phyloP scores from a whole-genome alignment of 2,329 filamentous ascomycete species.

The Arthrinium phaeospermum region DNA sequence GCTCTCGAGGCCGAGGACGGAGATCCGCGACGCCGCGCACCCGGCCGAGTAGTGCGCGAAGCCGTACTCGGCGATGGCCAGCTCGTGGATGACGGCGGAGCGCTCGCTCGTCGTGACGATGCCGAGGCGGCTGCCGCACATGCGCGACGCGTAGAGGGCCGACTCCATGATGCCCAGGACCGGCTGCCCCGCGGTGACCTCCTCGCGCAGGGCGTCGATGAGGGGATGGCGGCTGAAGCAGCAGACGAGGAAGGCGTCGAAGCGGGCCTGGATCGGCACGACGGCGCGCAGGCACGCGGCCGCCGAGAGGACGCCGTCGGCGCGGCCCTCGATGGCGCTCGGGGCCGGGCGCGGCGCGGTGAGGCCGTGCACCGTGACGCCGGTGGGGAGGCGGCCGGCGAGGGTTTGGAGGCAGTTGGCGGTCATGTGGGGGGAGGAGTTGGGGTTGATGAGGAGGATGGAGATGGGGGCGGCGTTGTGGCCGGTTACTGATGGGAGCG shows the following conservation, averaged over 20 bases:
- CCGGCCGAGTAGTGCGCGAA: constrained; percentile 49
- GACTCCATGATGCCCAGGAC: constrained; percentile 59
- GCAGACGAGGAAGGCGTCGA: constrained; percentile 54
- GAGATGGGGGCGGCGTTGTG: constrained; percentile 33
- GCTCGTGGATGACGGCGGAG: constrained; percentile 46
- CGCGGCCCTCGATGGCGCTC: constrained; percentile 55
- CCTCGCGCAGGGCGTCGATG: constrained; percentile 52
- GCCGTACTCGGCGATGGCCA: constrained; percentile 47
- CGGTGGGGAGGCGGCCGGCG: constrained; percentile 48
- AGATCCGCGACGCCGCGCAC: constrained; percentile 43
- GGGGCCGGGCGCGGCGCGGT: constrained; percentile 55
- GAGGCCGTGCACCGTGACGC: constrained; percentile 55
- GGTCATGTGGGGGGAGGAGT: constrained; percentile 64
- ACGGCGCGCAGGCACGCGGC: constrained; percentile 53
- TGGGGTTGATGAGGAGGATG: constrained; percentile 68
- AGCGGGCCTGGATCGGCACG: constrained; percentile 47
- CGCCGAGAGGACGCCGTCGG: constrained; percentile 56
- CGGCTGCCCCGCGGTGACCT: constrained; percentile 47
- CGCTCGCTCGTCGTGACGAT: constrained; percentile 48
- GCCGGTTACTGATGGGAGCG: constrained; percentile 24
- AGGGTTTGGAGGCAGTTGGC: constrained; percentile 53
- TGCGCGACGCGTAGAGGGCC: constrained; percentile 45
- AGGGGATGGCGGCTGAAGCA: constrained; percentile 56
- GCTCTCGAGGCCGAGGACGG: constrained; percentile 51
- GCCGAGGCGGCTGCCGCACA: constrained; percentile 53